Base-by-base conservation (phyloP, 2,329 filamentous ascomycete genomes). In the Didymella glomerata region DNA sequence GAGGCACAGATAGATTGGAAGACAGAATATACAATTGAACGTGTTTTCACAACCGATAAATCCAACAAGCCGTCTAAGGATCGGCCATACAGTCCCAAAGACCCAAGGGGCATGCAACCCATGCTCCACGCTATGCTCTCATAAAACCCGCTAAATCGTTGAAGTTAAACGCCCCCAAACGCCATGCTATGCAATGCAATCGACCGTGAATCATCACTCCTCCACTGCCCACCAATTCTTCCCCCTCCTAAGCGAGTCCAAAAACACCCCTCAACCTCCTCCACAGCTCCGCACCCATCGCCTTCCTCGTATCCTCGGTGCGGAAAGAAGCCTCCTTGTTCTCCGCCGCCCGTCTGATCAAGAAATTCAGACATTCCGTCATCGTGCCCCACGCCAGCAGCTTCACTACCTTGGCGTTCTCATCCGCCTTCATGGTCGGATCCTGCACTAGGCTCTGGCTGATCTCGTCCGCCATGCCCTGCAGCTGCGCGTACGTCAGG, bases 401-500 rank as follows among this genome's bases (percentile, higher is more conserved):
- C 75, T 87, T 87, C 68, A 82, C 84, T 2, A 84, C 82, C 57
- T 77, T 78, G 16, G 81, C 67, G 55, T 75, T 70, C 0, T 69
- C 70, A 38, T 75, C 75, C 68, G 69, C 68, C 69, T 77, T 63
- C 53, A 75, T 68, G 70, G 76, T 65, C 20, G 73, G 67, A 28
- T 79, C 78, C 57, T 84, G 78, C 16, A 87, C 73, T 0, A 87
- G 74, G 3, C 79, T 77, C 65, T 84, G 84, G 57, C 89, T 92
- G 51, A 98, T 88, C 74, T 97, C 93, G 68, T 98, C 94, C 1
- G 94, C 94, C 94, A 98, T 98, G 40, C 94, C 93, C 80, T 94
- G 90, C 1, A 97, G 85, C 79, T 97, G 93, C 2, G 90, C 90
- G 75, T 92, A 93, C 0, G 79, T 77, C 10, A 86, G 77, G 2